Evolutionary conservation across 306 rosid species (phyloP).

Genomic region (Cicer bijugum): DNA sequence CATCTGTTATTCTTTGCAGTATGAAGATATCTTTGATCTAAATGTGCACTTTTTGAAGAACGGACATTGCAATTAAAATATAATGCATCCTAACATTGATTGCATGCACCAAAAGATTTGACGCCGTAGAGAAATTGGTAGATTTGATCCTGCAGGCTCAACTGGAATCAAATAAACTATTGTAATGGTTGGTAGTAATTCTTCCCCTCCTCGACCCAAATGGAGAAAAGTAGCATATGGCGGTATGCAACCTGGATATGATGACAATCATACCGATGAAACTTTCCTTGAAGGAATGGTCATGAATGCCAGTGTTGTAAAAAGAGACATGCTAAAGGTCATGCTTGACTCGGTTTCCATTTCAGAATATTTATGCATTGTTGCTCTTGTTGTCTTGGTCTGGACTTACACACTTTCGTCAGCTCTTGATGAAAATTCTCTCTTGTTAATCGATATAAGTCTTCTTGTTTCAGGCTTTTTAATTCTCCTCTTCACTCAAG

Average conservation of each 20-base stretch:
- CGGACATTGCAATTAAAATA: constrained; percentile 4
- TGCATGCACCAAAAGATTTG: constrained; percentile 21
- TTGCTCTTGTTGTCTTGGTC: constrained; percentile 80
- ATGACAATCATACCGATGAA: constrained; percentile 83
- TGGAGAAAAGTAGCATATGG: constrained; percentile 97
- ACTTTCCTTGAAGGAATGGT: constrained; percentile 90
- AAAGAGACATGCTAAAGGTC: constrained; percentile 81
- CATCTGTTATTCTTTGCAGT: constrained; percentile 26
- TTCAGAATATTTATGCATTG: constrained; percentile 86
- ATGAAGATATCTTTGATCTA: background rate
- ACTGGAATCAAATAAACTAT: constrained; percentile 35
- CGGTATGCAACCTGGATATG: constrained; percentile 93
- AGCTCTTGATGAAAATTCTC: constrained; percentile 71
- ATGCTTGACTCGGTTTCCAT: constrained; percentile 87
- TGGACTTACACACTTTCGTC: constrained; percentile 80
- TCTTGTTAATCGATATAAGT: constrained; percentile 67
- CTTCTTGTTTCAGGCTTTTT: constrained; percentile 82
- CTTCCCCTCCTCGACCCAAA: constrained; percentile 50
- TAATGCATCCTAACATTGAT: constrained; percentile 15
- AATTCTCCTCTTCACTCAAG: constrained; percentile 74
- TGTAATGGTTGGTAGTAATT: constrained; percentile 47
- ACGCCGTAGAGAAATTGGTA: background rate
- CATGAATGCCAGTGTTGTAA: constrained; percentile 87
- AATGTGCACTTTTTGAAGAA: constrained; percentile 32
- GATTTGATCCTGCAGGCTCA: constrained; percentile 11